Percentiles rank a stretch among this genome's conserved stretches.
Evolutionary conservation across 345 rosid species (phyloP).

Genomic region (Boechera divaricarpa): DNA sequence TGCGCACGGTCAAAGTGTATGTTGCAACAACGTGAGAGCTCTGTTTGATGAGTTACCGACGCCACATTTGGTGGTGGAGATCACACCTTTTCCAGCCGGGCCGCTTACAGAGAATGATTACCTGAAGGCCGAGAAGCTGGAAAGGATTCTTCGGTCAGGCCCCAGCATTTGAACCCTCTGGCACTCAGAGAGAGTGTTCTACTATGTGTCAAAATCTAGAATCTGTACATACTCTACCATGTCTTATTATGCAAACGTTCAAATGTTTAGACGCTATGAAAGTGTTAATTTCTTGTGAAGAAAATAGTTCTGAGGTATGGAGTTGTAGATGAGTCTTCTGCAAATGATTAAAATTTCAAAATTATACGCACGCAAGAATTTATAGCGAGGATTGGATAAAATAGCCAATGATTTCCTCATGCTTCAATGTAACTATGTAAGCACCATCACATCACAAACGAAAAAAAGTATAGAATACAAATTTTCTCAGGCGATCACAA

Average conservation of each 20-base stretch:
- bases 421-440: too few relatives aligned
- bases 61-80: slow-evolving; percentile 82
- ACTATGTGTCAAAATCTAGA: slow-evolving; percentile 33
- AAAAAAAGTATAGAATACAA: too few relatives aligned
- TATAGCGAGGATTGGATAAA: background rate
- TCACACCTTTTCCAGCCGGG: slow-evolving; percentile 87
- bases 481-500: too few relatives aligned
- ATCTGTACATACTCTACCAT: slow-evolving; percentile 55
- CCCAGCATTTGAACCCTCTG: slow-evolving; percentile 57
- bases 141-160: slow-evolving; percentile 78
- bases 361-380: too few relatives aligned
- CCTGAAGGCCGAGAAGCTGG: slow-evolving; percentile 92
- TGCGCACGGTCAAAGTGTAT: slow-evolving; percentile 95
- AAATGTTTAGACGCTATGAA: slow-evolving; percentile 16
- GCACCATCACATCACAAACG: too few relatives aligned
- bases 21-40: slow-evolving; percentile 98
- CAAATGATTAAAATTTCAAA: background rate
- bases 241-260: background rate
- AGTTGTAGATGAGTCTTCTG: background rate
- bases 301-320: background rate
- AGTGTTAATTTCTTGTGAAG: slow-evolving; percentile 6
- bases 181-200: background rate
- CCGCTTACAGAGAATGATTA: slow-evolving; percentile 81
- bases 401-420: too few relatives aligned
- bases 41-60: slow-evolving; percentile 95